Conservation (phyloP, 495 filamentous ascomycete species). For the Filosporella fistucella region DNA sequence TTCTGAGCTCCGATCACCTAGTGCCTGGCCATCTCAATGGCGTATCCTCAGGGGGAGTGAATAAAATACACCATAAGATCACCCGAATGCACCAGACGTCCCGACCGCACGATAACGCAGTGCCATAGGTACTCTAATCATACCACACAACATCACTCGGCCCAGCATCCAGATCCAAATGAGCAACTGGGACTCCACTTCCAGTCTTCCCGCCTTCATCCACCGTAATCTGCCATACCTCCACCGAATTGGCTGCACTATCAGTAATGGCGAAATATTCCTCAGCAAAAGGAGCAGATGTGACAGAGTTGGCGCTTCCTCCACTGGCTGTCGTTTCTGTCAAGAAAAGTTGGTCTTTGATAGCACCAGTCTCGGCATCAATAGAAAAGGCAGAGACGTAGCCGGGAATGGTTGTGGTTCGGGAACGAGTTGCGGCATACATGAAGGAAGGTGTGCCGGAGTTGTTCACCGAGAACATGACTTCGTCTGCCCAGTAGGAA, state of each 20-base stretch:
- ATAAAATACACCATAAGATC: no score
- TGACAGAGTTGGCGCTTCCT: slow-evolving; percentile 29
- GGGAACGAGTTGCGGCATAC: slow-evolving; percentile 30
- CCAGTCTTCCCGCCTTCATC: slow-evolving; percentile 5
- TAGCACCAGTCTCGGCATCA: slow-evolving; percentile 18
- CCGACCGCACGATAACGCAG: no score
- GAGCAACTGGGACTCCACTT: slow-evolving; percentile 22
- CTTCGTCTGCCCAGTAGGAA: slow-evolving; percentile 33
- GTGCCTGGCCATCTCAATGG: no score
- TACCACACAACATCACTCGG: slow-evolving; percentile 29
- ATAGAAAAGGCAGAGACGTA: slow-evolving; percentile 31
- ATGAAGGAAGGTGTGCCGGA: slow-evolving; percentile 21
- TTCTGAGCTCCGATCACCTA: no score
- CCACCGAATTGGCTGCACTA: slow-evolving; percentile 30
- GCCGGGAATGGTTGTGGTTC: slow-evolving; percentile 16
- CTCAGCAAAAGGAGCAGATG: slow-evolving; percentile 30
- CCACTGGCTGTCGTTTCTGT: slow-evolving; percentile 29
- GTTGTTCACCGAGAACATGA: slow-evolving; percentile 27
- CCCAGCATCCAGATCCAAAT: slow-evolving; percentile 26
- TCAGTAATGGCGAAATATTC: slow-evolving; percentile 29
- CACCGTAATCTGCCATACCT: slow-evolving; percentile 29
- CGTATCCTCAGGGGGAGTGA: no score
- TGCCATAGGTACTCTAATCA: no score
- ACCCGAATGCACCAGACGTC: no score
- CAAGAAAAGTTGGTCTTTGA: slow-evolving; percentile 28